Percentiles rank a stretch among this genome's conserved stretches.
Conservation (phyloP, 2,329 filamentous ascomycete genomes). For the Talaromyces sp. region DNA sequence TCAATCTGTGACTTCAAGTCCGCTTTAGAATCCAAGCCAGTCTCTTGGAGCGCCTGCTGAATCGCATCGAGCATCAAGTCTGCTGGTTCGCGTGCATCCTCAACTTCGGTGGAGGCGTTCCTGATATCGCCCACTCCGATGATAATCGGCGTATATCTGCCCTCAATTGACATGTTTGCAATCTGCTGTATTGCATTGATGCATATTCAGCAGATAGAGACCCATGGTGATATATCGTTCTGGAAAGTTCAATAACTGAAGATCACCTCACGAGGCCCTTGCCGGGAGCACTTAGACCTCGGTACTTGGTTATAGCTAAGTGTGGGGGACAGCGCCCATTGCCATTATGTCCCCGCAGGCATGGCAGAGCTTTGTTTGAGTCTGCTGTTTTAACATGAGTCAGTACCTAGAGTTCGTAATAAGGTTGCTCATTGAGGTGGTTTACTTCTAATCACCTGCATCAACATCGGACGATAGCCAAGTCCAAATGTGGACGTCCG, state of each 20-base stretch:
- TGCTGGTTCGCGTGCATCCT: slow-evolving; percentile 59
- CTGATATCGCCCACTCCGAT: slow-evolving; percentile 63
- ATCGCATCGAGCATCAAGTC: slow-evolving; percentile 60
- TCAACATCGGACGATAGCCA: background rate
- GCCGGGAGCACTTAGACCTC: background rate
- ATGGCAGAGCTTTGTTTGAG: background rate
- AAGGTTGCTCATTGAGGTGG: background rate
- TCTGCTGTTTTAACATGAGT: background rate
- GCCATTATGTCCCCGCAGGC: background rate
- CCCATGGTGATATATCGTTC: background rate
- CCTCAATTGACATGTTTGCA: slow-evolving; percentile 6
- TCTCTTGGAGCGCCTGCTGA: slow-evolving; percentile 52
- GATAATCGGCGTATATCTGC: slow-evolving; percentile 51
- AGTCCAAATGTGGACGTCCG: background rate
- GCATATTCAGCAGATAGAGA: background rate
- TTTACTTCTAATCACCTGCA: background rate
- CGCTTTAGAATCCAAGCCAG: slow-evolving; percentile 33
- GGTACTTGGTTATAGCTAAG: background rate
- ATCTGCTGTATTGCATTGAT: background rate
- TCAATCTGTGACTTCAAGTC: slow-evolving; percentile 53
- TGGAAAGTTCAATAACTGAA: background rate
- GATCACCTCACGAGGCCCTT: background rate
- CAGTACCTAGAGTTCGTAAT: background rate
- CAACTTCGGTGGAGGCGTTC: slow-evolving; percentile 53
- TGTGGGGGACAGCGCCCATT: background rate